Evolutionary conservation across 1,284 basidiomycete genomes (phyloP), one percentile per base, ranked within the genome.

Genomic region (Sporisorium exsertum): DNA sequence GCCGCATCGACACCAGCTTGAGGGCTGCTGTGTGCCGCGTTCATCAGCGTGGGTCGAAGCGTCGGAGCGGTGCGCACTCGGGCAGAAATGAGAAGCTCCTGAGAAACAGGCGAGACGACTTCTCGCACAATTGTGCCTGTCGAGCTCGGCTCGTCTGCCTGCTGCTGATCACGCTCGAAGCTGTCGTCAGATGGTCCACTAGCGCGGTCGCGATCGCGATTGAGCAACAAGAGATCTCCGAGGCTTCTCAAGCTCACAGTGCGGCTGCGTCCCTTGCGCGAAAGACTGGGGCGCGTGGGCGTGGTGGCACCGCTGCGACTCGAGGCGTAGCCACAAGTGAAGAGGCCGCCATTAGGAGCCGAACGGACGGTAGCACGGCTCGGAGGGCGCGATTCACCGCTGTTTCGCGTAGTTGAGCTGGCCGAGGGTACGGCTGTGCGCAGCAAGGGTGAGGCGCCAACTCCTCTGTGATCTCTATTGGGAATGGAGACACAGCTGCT

Each of bases 51-150:
- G 1, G 73, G 73, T n/a, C 73, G 58, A 22, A 32, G 15, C 0
- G 27, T 52, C 8, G 61, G 24, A 42, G 15, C 32, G 7, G 64
- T n/a, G 9, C 58, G 67, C 32, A 70, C 56, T n/a, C 72, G 63
- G 4, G 72, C 67, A 56, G 72, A 70, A 46, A 75, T 75, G 60
- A 75, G 72, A 24, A 62, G 20, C 50, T 75, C 72, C 6, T 42
- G 37, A 8, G 72, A 63, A 22, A 75, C 51, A 1, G 72, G 67
- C 24, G 72, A 49, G 24, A 75, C 53, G 18, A 62, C 54, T 43
- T 75, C 72, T 24, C 67, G 64, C 20, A 59, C n/a, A 5, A 66
- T 32, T 8, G 56, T 24, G 7, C 43, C 20, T 16, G 56, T 18
- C 9, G 57, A 26, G 2, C 24, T 8, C 12, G 37, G 20, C 10